A percentile compares a stretch with the other conserved stretches of the same genome.
Conservation (phyloP, 2,329 filamentous ascomycete species). For the Pyrenophora tritici-repentis region DNA sequence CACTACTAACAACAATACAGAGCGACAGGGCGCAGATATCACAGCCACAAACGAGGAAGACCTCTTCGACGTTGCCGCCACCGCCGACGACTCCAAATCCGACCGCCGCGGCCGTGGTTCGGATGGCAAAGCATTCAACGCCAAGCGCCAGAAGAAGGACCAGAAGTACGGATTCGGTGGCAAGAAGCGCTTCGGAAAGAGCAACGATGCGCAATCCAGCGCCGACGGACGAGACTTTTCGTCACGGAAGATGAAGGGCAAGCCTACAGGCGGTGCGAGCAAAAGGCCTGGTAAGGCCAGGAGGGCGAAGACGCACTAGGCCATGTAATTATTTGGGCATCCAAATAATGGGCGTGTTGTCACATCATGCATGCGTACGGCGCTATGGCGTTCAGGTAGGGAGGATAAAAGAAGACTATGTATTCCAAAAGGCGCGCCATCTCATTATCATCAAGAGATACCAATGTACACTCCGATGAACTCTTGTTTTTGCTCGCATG, state of each 20-base stretch:
- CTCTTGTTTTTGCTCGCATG: background rate
- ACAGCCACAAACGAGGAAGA: conserved; percentile 77
- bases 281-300: conserved; percentile 43
- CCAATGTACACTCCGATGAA: conserved; percentile 11
- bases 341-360: too few species aligned
- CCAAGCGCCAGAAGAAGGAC: conserved; percentile 91
- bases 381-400: conserved; percentile 31
- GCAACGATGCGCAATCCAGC: conserved; percentile 81
- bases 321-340: background rate
- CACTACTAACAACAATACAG: conserved; percentile 55
- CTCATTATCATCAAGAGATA: conserved; percentile 16
- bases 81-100: conserved; percentile 56
- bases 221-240: conserved; percentile 82
- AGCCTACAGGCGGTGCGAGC: conserved; percentile 32
- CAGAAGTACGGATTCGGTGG: conserved; percentile 94
- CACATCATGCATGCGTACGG: conserved; percentile 23
- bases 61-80: conserved; percentile 83
- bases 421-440: conserved; percentile 6
- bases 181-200: conserved; percentile 92
- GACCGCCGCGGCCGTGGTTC: conserved; percentile 44
- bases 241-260: conserved; percentile 80
- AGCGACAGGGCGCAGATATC: conserved; percentile 75
- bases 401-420: conserved; percentile 18
- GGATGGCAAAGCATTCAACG: conserved; percentile 52
- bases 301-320: conserved; percentile 40